Evolutionary conservation across 345 rosid genomes (phyloP).

Genomic region (Draba incana): DNA sequence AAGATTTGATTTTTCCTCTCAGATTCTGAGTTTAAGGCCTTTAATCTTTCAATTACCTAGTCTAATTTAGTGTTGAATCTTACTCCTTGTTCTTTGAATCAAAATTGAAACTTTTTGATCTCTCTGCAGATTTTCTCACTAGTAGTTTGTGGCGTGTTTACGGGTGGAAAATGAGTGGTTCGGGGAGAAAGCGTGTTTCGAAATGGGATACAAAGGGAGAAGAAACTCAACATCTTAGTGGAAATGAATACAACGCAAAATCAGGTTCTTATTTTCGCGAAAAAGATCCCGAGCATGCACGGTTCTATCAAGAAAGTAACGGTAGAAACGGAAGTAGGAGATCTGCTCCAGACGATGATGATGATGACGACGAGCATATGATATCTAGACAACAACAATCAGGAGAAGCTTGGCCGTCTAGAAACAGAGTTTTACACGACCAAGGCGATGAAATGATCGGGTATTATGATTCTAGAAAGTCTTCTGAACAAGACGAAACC

Average conservation of each 20-base stretch:
- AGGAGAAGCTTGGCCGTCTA: slow-evolving; percentile 55
- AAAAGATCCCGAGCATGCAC: slow-evolving; percentile 52
- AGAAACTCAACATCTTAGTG: slow-evolving; percentile 45
- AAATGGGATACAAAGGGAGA: slow-evolving; percentile 87
- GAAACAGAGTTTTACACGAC: slow-evolving; percentile 61
- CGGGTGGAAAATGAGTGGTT: slow-evolving; percentile 55
- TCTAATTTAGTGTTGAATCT: slow-evolving; percentile 17
- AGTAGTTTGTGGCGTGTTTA: not conserved
- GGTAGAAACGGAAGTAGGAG: slow-evolving; percentile 55
- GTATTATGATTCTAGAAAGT: slow-evolving; percentile 61
- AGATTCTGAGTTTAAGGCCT: not conserved
- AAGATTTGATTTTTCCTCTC: slow-evolving; percentile 5
- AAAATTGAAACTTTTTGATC: not conserved
- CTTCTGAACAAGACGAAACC: slow-evolving; percentile 82
- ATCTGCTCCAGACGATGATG: slow-evolving; percentile 48
- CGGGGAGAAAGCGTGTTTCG: slow-evolving; percentile 63
- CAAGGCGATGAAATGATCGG: slow-evolving; percentile 49
- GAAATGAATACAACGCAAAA: slow-evolving; percentile 52
- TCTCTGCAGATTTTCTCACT: slow-evolving; percentile 28
- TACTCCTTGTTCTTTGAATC: not conserved
- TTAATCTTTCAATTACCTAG: slow-evolving; percentile 17
- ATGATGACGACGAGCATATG: slow-evolving; percentile 42
- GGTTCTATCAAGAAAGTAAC: slow-evolving; percentile 51
- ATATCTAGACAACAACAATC: slow-evolving; percentile 49
- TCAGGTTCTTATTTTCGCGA: slow-evolving; percentile 47